A percentile compares a stretch with the other conserved stretches of the same genome.
These are phyloP conservation scores for Chloroidium sp. DNA, from an alignment of 163 green algal genomes.

Conservation along the genomic window DNA sequence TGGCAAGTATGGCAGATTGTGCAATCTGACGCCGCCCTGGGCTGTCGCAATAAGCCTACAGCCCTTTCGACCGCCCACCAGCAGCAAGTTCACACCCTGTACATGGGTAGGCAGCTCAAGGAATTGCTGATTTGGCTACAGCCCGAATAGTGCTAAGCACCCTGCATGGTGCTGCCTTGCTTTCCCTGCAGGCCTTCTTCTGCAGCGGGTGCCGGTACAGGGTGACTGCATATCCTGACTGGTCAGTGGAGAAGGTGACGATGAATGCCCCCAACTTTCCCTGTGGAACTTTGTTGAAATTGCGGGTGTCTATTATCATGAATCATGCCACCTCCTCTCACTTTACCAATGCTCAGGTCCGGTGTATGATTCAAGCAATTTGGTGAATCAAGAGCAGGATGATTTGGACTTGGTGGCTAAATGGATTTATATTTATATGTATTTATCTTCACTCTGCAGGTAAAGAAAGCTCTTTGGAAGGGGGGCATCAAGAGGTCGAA, in stretches of 20 bases:
- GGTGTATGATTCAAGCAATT: too few relatives aligned
- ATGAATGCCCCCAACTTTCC: background rate
- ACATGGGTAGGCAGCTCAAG: too few relatives aligned
- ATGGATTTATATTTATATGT: background rate
- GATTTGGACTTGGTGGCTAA: background rate
- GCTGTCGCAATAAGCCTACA: too few relatives aligned
- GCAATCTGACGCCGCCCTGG: too few relatives aligned
- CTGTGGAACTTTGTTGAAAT: too few relatives aligned
- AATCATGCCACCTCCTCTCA: too few relatives aligned
- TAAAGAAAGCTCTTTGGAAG: conserved; percentile 76
- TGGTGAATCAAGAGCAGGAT: too few relatives aligned
- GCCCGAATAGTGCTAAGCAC: background rate
- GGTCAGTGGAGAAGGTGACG: conserved; percentile 52
- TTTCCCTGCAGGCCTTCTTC: conserved; percentile 68
- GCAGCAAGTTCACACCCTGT: too few relatives aligned
- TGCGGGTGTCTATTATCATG: too few relatives aligned
- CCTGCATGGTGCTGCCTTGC: background rate
- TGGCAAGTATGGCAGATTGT: too few relatives aligned
- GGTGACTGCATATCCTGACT: conserved; percentile 70
- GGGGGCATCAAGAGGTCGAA: conserved; percentile 78
- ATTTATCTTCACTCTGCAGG: conserved; percentile 18
- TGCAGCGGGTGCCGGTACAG: conserved; percentile 83
- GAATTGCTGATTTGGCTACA: background rate
- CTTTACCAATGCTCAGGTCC: too few relatives aligned
- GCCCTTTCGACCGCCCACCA: too few relatives aligned